Percentiles rank a stretch among this genome's conserved stretches.
Conservation (phyloP, 108 stramenopile species). For the Schizochytrium sp. region DNA sequence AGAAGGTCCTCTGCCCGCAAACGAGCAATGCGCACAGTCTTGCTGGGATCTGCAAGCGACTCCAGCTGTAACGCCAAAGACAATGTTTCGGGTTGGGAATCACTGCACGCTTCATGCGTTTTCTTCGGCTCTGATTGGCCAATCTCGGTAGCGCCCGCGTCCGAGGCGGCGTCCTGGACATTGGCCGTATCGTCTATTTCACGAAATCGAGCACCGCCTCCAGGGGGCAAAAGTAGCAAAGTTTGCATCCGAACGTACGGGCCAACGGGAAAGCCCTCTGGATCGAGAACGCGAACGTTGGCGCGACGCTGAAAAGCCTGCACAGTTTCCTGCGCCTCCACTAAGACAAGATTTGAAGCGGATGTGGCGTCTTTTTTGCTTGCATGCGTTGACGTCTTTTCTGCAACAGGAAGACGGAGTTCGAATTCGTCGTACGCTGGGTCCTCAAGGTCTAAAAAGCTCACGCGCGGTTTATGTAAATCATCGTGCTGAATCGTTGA, state of each 20-base stretch:
- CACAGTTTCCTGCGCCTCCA: not conserved
- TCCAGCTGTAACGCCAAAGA: not conserved
- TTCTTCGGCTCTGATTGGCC: too few relatives aligned
- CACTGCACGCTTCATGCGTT: too few relatives aligned
- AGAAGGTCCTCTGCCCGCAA: not conserved
- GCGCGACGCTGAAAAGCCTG: not conserved
- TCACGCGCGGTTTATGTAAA: not conserved
- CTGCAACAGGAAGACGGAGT: not conserved
- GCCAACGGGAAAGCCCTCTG: not conserved
- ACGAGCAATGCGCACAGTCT: not conserved
- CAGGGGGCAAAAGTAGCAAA: not conserved
- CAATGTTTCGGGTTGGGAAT: too few relatives aligned
- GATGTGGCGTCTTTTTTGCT: too few relatives aligned
- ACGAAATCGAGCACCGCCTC: not conserved
- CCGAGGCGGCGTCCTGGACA: not conserved
- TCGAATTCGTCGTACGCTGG: not conserved
- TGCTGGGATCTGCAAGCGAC: not conserved
- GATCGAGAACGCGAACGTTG: not conserved
- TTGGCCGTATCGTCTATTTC: not conserved
- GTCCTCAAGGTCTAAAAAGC: not conserved
- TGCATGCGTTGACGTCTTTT: not conserved
- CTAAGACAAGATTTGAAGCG: not conserved
- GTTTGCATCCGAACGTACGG: not conserved
- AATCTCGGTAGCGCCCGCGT: not conserved
- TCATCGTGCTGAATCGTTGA: too few relatives aligned